Percentiles rank a stretch among this genome's conserved stretches.
Conservation (phyloP, 257 asterid species). For the Solanum rostratum region DNA sequence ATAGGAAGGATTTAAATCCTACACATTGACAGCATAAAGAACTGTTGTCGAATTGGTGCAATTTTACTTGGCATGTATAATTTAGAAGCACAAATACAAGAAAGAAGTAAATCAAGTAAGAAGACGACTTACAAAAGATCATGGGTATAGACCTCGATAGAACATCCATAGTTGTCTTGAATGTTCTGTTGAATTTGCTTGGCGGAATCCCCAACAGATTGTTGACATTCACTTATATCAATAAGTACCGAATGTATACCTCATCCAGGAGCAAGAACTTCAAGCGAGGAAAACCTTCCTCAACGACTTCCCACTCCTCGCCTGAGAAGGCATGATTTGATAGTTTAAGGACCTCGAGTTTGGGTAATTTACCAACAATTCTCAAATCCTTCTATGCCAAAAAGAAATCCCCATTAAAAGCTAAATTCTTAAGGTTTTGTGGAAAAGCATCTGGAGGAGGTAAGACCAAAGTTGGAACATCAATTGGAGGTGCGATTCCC, state of each 20-base stretch:
- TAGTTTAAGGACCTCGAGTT: not conserved
- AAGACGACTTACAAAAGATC: too few relatives aligned
- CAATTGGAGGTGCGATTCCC: too few relatives aligned
- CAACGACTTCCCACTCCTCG: not conserved
- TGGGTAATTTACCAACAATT: not conserved
- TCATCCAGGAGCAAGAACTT: not conserved
- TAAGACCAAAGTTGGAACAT: not conserved
- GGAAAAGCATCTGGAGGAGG: slow-evolving; percentile 8
- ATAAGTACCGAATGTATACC: not conserved
- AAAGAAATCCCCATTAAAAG: not conserved
- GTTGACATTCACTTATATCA: not conserved
- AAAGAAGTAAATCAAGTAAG: too few relatives aligned
- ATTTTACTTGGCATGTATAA: not conserved
- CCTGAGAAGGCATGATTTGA: not conserved
- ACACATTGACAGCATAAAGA: not conserved
- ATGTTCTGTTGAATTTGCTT: slow-evolving; percentile 17
- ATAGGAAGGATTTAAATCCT: not conserved
- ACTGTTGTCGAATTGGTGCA: not conserved
- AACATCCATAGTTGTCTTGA: not conserved
- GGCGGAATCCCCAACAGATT: slow-evolving; percentile 14
- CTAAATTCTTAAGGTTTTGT: not conserved
- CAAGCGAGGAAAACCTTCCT: not conserved
- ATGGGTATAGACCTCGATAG: not conserved
- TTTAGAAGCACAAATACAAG: too few relatives aligned
- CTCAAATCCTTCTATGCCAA: not conserved